Evolutionary conservation across 768 basidiomycete genomes (phyloP).

Genomic region (Epithele typhae): DNA sequence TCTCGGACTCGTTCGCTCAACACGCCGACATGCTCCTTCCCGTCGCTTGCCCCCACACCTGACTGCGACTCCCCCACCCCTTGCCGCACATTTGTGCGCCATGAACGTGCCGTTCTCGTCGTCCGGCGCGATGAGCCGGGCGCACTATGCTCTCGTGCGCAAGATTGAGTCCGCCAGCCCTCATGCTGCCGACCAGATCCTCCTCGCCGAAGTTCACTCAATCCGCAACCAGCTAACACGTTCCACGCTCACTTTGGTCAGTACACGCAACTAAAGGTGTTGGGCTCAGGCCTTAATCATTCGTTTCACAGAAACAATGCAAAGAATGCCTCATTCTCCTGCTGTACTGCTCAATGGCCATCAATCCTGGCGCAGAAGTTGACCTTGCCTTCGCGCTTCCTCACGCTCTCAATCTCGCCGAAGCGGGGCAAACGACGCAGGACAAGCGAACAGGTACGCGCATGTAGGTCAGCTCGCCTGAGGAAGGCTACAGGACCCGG

Average conservation of each 20-base stretch:
- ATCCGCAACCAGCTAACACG: constrained; percentile 51
- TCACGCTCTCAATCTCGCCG: constrained; percentile 74
- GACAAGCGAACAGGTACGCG: constrained; percentile 64
- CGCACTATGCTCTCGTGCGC: constrained; percentile 72
- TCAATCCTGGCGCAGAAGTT: constrained; percentile 39
- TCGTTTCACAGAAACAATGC: constrained; percentile 46
- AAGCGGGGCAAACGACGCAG: constrained; percentile 53
- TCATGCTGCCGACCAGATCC: constrained; percentile 55
- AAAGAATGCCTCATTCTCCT: constrained; percentile 66
- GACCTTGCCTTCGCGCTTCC: constrained; percentile 67
- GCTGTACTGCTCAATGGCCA: constrained; percentile 60
- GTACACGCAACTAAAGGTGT: constrained; percentile 22
- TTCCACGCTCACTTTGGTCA: constrained; percentile 48
- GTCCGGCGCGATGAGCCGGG: constrained; percentile 72
- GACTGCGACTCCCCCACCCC: not conserved
- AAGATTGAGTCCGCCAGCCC: constrained; percentile 64
- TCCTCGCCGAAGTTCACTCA: constrained; percentile 54
- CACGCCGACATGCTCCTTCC: not conserved
- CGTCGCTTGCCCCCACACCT: not conserved
- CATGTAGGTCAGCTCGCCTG: not conserved
- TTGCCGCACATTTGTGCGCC: not conserved
- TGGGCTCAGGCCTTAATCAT: too few relatives aligned
- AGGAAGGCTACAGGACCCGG: not conserved
- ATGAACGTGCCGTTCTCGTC: constrained; percentile 81
- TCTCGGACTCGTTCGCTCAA: constrained; percentile 1